A percentile compares a stretch with the other conserved stretches of the same genome.
These are phyloP conservation scores for Aspergillus costaricaensis DNA, from an alignment of 2,329 filamentous ascomycete species.

Conservation along the genomic window DNA sequence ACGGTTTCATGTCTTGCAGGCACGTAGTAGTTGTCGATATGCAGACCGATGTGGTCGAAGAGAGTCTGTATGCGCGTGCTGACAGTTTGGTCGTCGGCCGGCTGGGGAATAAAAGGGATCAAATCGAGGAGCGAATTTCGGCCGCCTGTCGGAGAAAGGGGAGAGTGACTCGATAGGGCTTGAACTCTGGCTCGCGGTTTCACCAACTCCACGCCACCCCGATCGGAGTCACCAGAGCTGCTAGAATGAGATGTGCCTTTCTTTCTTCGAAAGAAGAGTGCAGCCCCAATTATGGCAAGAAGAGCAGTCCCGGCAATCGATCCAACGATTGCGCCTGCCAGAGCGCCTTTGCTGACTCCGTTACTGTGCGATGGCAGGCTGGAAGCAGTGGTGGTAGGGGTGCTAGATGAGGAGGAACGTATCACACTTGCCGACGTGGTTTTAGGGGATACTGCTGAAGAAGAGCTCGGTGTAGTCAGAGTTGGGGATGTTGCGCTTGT, in stretches of 20 bases:
- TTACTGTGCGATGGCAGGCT: not conserved
- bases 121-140: not conserved
- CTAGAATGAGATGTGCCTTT: not conserved
- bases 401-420: no score
- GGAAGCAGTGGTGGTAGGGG: not conserved
- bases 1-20: not conserved
- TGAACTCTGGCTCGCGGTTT: not conserved
- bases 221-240: not conserved
- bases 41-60: conserved; percentile 37
- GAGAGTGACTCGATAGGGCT: not conserved
- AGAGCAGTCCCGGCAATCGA: conserved; percentile 25
- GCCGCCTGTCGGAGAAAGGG: not conserved
- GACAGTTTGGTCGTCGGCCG: conserved; percentile 35
- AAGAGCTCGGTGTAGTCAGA: no score
- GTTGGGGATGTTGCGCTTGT: no score
- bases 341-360: conserved; percentile 19
- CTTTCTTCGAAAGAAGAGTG: conserved; percentile 21
- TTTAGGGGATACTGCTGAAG: no score
- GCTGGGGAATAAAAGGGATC: conserved; percentile 26
- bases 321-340: conserved; percentile 31
- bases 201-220: not conserved
- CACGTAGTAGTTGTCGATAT: conserved; percentile 42
- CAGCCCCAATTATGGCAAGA: conserved; percentile 23
- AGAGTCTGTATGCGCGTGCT: conserved; percentile 29
- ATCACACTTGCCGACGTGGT: no score